phyloP scores from a whole-genome alignment of 331 rosid genomes.

The Malus hybrid region DNA sequence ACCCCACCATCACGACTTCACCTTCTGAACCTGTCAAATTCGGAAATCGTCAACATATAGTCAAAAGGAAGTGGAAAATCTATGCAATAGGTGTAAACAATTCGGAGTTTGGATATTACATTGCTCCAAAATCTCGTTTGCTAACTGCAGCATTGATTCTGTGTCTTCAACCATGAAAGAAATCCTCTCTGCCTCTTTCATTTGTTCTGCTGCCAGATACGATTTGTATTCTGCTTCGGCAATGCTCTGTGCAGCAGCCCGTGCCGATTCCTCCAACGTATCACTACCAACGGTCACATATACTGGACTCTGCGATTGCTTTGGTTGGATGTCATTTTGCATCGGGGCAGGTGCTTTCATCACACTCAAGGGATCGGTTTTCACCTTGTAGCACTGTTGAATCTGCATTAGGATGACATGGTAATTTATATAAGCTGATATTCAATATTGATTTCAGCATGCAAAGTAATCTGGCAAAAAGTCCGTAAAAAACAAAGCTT shows the following conservation, averaged over 20 bases:
- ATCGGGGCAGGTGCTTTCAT: slow-evolving; percentile 23
- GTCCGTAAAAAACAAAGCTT: background rate
- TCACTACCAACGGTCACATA: slow-evolving; percentile 1
- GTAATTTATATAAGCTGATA: background rate
- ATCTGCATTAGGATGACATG: slow-evolving; percentile 13
- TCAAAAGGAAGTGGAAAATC: background rate
- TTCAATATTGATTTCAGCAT: background rate
- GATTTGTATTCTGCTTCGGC: slow-evolving; percentile 53
- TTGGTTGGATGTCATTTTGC: slow-evolving; percentile 28
- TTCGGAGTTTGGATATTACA: slow-evolving; percentile 17
- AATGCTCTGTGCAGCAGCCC: slow-evolving; percentile 35
- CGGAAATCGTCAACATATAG: background rate
- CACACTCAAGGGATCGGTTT: slow-evolving; percentile 8
- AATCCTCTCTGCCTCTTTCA: slow-evolving; percentile 44
- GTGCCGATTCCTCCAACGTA: slow-evolving; percentile 31
- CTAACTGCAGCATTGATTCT: slow-evolving; percentile 25
- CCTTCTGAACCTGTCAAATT: slow-evolving; percentile 42
- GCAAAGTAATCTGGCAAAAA: background rate
- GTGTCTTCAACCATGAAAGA: slow-evolving; percentile 43
- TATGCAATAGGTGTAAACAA: background rate
- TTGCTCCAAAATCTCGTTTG: slow-evolving; percentile 34
- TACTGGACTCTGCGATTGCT: slow-evolving; percentile 5
- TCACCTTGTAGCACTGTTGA: slow-evolving; percentile 35
- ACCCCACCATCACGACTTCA: slow-evolving; percentile 18
- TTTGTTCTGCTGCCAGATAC: slow-evolving; percentile 45